Evolutionary conservation across 2,329 filamentous ascomycete genomes (phyloP), one percentile per base, ranked within the genome.

Genomic region (Boeremia exigua): DNA sequence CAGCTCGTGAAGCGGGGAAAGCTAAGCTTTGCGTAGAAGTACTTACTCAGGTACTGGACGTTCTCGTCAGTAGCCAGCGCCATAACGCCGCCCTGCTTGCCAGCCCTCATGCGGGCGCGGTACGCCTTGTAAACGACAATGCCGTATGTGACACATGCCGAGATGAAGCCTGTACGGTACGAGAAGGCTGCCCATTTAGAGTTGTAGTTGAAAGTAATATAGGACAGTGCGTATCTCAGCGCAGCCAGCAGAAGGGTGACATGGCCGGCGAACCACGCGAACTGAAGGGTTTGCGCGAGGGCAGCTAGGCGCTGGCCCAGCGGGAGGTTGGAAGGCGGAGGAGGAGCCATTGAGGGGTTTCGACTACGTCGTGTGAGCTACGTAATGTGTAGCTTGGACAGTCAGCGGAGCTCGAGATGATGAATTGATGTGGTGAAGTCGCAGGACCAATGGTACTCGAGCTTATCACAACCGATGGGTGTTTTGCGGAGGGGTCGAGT

Each of bases 111-210:
- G 65, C 92, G 89, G 67, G 93, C 91, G 65, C 93, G 88, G 82
- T 93, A 91, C 55, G 92, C 93, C 86, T 99, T 99, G 84, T 96
- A 98, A 60, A 99, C 94, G 45, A 99, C 95, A 65, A 99, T 98
- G 64, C 95, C 94, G 78, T 99, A 99, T 10, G 95, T 98, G 45
- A 87, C 86, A 43, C 92, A 92, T 6, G 95, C 95, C 2, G 93
- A 88, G 67, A 97, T 66, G 76, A 99, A 99, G 54, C 93, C 91
- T 50, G 89, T 86, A 70, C 95, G 93, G 81, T 99, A 99, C 54
- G 89, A 89, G 77, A 95, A 88, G 65, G 86, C 83, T 43, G 94
- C 93, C 82, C 87, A 86, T 73, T 85, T 80, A 54, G 87, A 88
- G 75, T 89, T 89, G 77, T 87, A 92, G 83, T 96, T 96, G 83